These are phyloP conservation scores for Sporobolomyces roseus DNA, from an alignment of 768 basidiomycete genomes.

Conservation along the genomic window DNA sequence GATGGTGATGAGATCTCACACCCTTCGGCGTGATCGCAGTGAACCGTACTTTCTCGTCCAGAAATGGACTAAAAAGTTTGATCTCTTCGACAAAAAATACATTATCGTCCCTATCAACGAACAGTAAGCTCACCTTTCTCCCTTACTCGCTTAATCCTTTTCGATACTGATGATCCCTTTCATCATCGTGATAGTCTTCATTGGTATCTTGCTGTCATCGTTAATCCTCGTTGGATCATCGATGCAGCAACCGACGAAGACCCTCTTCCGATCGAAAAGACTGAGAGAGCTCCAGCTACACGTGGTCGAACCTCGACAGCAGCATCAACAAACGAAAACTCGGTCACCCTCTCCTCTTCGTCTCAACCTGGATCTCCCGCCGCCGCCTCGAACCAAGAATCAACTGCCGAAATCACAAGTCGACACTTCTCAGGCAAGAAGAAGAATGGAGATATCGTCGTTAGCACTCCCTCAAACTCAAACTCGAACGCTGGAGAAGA, in stretches of 20 bases:
- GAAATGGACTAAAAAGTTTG: slow-evolving; percentile 88
- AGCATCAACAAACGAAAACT: neutral
- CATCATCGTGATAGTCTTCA: slow-evolving; percentile 61
- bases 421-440: neutral
- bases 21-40: too few relatives aligned
- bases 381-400: neutral
- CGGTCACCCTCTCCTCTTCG: neutral
- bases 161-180: neutral
- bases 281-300: neutral
- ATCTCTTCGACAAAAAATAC: slow-evolving; percentile 86
- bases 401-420: neutral
- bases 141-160: neutral
- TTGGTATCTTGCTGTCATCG: slow-evolving; percentile 96
- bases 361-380: neutral
- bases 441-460: neutral
- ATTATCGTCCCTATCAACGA: slow-evolving; percentile 96
- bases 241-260: neutral
- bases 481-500: too few relatives aligned
- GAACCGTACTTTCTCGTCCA: slow-evolving; percentile 67
- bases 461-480: neutral
- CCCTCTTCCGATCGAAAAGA: neutral
- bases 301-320: slow-evolving; percentile 6
- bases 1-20: too few relatives aligned
- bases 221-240: slow-evolving; percentile 65
- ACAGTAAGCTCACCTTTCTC: slow-evolving; percentile 58